Evolutionary conservation across 345 rosid genomes (phyloP).

Genomic region (Hevea brasiliensis): DNA sequence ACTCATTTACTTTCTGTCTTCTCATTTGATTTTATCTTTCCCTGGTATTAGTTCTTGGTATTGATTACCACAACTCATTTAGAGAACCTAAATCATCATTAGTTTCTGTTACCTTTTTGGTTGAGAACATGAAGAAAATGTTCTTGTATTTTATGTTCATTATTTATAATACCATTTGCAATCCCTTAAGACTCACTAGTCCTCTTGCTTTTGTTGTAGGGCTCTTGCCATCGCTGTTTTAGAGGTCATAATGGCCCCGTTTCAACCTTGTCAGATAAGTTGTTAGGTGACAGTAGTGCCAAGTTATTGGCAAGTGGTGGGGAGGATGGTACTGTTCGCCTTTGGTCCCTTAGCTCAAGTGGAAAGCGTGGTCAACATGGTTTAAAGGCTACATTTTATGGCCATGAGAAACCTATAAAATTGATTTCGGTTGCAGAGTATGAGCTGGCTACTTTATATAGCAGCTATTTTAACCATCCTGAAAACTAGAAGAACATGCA

Average conservation of each 20-base stretch:
- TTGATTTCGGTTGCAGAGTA: slow-evolving; percentile 67
- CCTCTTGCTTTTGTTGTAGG: slow-evolving; percentile 35
- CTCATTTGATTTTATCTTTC: not conserved
- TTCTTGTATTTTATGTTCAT: not conserved
- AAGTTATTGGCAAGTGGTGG: slow-evolving; percentile 69
- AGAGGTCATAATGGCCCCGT: slow-evolving; percentile 64
- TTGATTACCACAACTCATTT: not conserved
- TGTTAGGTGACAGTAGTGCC: slow-evolving; percentile 47
- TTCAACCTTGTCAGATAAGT: slow-evolving; percentile 53
- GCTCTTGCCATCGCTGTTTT: slow-evolving; percentile 52
- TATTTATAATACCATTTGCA: not conserved
- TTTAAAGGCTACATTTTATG: slow-evolving; percentile 58
- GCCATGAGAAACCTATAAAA: slow-evolving; percentile 59
- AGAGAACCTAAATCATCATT: not conserved
- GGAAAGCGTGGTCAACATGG: slow-evolving; percentile 58
- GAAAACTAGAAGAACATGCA: slow-evolving; percentile 1
- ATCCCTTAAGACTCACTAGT: not conserved
- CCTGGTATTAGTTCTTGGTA: not conserved
- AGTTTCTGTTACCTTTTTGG: not conserved
- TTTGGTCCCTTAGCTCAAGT: slow-evolving; percentile 64
- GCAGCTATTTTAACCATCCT: slow-evolving; percentile 9
- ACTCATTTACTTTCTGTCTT: not conserved
- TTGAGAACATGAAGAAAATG: not conserved
- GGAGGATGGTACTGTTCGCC: slow-evolving; percentile 66
- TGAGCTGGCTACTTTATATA: slow-evolving; percentile 17